These are phyloP conservation scores for Chaetothyriales sp. DNA, from an alignment of 2,329 filamentous ascomycete genomes.

Conservation along the genomic window DNA sequence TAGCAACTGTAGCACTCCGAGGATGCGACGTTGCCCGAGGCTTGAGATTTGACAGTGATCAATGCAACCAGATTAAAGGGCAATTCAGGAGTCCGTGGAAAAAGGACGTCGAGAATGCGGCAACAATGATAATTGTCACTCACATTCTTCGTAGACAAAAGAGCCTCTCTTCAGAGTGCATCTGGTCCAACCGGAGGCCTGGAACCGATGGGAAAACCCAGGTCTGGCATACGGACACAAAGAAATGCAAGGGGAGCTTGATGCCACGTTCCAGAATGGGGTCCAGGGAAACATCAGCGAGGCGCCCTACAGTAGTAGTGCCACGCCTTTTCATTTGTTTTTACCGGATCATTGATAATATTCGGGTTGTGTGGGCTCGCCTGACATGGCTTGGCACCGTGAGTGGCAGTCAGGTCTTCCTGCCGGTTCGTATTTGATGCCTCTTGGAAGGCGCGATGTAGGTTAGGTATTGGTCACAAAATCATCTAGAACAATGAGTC, in stretches of 20 bases:
- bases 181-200: background rate
- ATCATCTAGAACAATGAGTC: too few species aligned
- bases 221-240: background rate
- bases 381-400: too few species aligned
- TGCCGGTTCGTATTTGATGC: too few species aligned
- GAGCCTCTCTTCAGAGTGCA: background rate
- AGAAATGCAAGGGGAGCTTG: background rate
- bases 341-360: too few species aligned
- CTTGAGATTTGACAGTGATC: too few species aligned
- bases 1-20: too few species aligned
- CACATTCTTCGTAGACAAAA: background rate
- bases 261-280: background rate
- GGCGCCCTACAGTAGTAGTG: background rate
- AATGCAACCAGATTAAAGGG: too few species aligned
- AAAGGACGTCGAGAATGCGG: background rate
- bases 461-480: too few species aligned
- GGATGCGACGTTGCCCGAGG: too few species aligned
- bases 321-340: background rate
- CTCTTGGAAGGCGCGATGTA: too few species aligned
- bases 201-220: background rate
- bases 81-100: background rate
- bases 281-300: background rate
- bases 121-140: background rate
- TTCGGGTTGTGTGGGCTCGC: too few species aligned
- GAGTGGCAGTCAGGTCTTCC: too few species aligned